A percentile compares a stretch with the other conserved stretches of the same genome.
Conservation (phyloP, 768 basidiomycete genomes). For the Mycena pura region DNA sequence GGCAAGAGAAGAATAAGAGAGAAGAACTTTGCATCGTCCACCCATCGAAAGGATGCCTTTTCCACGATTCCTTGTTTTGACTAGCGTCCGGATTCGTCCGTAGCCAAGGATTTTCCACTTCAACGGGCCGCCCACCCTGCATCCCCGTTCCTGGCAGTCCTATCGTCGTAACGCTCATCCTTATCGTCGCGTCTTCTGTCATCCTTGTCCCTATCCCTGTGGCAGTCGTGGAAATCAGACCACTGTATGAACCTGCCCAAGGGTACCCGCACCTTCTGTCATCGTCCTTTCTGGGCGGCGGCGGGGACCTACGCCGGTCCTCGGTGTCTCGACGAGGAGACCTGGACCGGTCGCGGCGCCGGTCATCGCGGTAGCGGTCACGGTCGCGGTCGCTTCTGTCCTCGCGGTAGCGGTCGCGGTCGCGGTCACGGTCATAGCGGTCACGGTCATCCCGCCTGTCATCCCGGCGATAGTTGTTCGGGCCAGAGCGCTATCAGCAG, state of each 20-base stretch:
- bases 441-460: constrained; percentile 72
- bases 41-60: constrained; percentile 31
- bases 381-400: constrained; percentile 52
- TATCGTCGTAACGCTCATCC: constrained; percentile 82
- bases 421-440: constrained; percentile 65
- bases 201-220: constrained; percentile 88
- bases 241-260: too few relatives aligned
- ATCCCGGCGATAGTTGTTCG: constrained; percentile 80
- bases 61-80: constrained; percentile 44
- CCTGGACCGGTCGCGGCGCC: constrained; percentile 81
- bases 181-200: constrained; percentile 85
- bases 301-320: constrained; percentile 27
- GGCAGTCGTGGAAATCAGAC: constrained; percentile 88
- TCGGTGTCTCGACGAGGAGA: constrained; percentile 81
- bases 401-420: too few relatives aligned
- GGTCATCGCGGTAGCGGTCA: constrained; percentile 50
- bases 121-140: constrained; percentile 78
- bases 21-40: constrained; percentile 25
- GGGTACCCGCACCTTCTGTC: constrained; percentile 90
- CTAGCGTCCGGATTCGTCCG: constrained; percentile 39
- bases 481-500: constrained; percentile 60
- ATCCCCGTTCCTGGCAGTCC: constrained; percentile 80
- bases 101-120: constrained; percentile 42
- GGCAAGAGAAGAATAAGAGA: constrained; percentile 50
- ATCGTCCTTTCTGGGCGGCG: constrained; percentile 77